Evolutionary conservation across 1,284 basidiomycete species (phyloP).

Genomic region (Melampsora americana): DNA sequence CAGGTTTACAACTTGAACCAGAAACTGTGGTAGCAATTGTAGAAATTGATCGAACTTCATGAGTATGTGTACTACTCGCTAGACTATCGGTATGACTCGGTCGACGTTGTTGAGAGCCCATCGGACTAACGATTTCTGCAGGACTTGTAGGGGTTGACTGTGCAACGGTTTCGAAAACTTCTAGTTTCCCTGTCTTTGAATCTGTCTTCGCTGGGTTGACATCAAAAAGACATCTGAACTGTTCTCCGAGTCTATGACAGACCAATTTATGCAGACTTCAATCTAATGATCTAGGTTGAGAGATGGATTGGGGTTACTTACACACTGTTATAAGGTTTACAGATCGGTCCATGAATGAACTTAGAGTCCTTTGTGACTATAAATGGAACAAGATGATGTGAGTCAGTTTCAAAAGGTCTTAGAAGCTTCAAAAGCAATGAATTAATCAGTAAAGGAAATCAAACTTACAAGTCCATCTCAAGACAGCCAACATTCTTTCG

Average conservation of each 20-base stretch:
- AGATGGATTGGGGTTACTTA: slow-evolving; percentile 56
- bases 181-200: slow-evolving; percentile 14
- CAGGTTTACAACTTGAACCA: slow-evolving; percentile 57
- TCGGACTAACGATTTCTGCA: not conserved
- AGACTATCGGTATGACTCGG: not conserved
- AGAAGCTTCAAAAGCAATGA: not conserved
- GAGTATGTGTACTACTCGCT: not conserved
- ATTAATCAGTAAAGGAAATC: not conserved
- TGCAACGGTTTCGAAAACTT: slow-evolving; percentile 11
- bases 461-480: slow-evolving; percentile 37
- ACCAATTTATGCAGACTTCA: slow-evolving; percentile 59
- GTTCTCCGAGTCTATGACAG: slow-evolving; percentile 55
- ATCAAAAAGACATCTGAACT: slow-evolving; percentile 45
- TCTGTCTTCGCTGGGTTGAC: slow-evolving; percentile 5
- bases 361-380: slow-evolving; percentile 85
- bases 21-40: slow-evolving; percentile 2
- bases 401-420: not conserved
- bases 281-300: slow-evolving; percentile 20
- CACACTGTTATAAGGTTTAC: slow-evolving; percentile 51
- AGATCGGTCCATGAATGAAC: slow-evolving; percentile 60
- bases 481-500: slow-evolving; percentile 38
- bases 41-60: slow-evolving; percentile 3
- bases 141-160: not conserved
- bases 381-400: not conserved
- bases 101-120: slow-evolving; percentile 24